These are phyloP conservation scores for Lipomyces anomalus DNA, from an alignment of 805 yeast genomes.

Conservation along the genomic window DNA sequence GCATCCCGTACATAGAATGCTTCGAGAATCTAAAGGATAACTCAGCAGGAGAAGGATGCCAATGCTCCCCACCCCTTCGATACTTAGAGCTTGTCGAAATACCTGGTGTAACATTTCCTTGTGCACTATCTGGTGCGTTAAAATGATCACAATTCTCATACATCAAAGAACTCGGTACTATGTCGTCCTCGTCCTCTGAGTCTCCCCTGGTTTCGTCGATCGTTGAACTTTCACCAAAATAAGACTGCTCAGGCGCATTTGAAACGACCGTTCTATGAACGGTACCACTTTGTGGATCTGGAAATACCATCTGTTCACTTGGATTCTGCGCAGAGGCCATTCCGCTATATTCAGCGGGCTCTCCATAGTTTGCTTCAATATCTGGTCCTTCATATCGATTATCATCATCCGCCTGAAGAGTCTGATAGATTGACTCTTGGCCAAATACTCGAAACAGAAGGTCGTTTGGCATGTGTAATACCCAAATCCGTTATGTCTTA, in stretches of 20 bases:
- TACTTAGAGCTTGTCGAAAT: background rate
- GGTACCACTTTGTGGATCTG: too few relatives aligned
- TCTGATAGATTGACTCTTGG: constrained; percentile 23
- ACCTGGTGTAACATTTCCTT: background rate
- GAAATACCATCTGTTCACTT: too few relatives aligned
- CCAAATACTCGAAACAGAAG: constrained; percentile 22
- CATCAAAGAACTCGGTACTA: constrained; percentile 19
- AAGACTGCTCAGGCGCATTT: constrained; percentile 5
- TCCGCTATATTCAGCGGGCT: background rate
- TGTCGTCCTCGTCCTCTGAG: constrained; percentile 14
- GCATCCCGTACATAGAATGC: constrained; percentile 17
- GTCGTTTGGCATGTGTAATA: too few relatives aligned
- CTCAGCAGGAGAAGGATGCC: constrained; percentile 21
- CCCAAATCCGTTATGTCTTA: too few relatives aligned
- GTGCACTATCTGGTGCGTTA: background rate
- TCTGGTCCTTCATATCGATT: constrained; percentile 11
- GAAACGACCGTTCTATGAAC: background rate
- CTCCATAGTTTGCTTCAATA: constrained; percentile 21
- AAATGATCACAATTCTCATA: constrained; percentile 4
- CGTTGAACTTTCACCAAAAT: constrained; percentile 2
- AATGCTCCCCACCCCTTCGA: constrained; percentile 10
- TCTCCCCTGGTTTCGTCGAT: background rate
- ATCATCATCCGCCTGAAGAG: constrained; percentile 20
- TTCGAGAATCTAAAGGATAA: constrained; percentile 19
- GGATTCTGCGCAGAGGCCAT: background rate